Evolutionary conservation across 176 grass and related monocot species (phyloP).

Genomic region (Saccharum spontaneum): DNA sequence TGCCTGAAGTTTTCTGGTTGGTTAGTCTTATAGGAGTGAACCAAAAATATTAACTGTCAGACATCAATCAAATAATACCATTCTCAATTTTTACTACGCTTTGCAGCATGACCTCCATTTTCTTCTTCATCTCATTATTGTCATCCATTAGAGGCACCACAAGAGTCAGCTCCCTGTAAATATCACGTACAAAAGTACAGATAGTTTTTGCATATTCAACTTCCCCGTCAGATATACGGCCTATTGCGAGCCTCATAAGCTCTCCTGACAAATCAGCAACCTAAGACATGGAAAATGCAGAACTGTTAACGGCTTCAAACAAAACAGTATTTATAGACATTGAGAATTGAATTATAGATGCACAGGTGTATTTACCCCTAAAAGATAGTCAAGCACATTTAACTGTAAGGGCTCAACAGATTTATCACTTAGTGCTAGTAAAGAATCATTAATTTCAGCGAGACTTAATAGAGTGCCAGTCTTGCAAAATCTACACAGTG

Average conservation of each 20-base stretch:
- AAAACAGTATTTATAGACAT: background rate
- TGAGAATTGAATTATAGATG: conserved; percentile 7
- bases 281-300: conserved; percentile 51
- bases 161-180: conserved; percentile 87
- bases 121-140: conserved; percentile 96
- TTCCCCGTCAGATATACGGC: conserved; percentile 97
- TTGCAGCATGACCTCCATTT: conserved; percentile 98
- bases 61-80: conserved; percentile 57
- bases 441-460: conserved; percentile 87
- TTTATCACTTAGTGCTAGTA: conserved; percentile 63
- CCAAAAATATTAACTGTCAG: conserved; percentile 22
- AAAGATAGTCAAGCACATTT: conserved; percentile 92
- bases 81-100: conserved; percentile 98
- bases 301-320: conserved; percentile 18
- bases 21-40: background rate
- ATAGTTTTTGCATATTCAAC: conserved; percentile 94
- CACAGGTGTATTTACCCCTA: conserved; percentile 63
- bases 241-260: conserved; percentile 96
- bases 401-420: conserved; percentile 87
- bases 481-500: conserved; percentile 89
- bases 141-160: conserved; percentile 97
- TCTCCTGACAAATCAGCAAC: conserved; percentile 98
- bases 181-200: conserved; percentile 81
- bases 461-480: conserved; percentile 86
- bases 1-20: conserved; percentile 19